A percentile compares a stretch with the other conserved stretches of the same genome.
Evolutionary conservation across 2,329 filamentous ascomycete species (phyloP).

Genomic region (Phoma sp.): DNA sequence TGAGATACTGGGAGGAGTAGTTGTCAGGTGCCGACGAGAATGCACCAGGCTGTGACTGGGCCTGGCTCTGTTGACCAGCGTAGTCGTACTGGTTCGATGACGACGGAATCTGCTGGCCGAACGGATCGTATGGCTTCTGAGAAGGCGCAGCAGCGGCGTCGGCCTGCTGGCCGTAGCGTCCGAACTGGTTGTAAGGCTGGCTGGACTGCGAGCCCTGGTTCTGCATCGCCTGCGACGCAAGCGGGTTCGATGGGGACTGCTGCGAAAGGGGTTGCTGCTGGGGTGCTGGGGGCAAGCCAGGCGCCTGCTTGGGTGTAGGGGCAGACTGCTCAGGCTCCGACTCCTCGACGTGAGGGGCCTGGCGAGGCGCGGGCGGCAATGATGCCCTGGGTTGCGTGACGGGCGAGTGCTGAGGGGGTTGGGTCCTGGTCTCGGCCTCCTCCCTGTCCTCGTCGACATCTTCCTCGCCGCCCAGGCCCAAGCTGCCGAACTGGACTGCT

Average conservation of each 20-base stretch:
- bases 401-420: constrained; percentile 92
- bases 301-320: constrained; percentile 64
- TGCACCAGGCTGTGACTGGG: constrained; percentile 66
- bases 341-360: constrained; percentile 51
- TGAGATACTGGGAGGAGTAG: constrained; percentile 82
- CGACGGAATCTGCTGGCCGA: constrained; percentile 72
- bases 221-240: constrained; percentile 62
- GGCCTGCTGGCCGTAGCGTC: constrained; percentile 69
- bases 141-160: constrained; percentile 65
- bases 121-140: constrained; percentile 88
- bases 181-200: constrained; percentile 67
- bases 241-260: constrained; percentile 53
- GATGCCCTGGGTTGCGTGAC: constrained; percentile 84
- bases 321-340: constrained; percentile 47
- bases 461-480: constrained; percentile 79
- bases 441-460: constrained; percentile 91
- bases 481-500: constrained; percentile 94
- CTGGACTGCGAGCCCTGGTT: constrained; percentile 55
- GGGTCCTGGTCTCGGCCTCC: constrained; percentile 90
- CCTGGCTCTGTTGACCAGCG: constrained; percentile 59
- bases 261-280: constrained; percentile 56
- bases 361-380: constrained; percentile 73
- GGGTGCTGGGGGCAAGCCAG: constrained; percentile 66
- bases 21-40: constrained; percentile 79
- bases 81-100: constrained; percentile 57